Evolutionary conservation across 805 yeast genomes (phyloP).

Genomic region (Candida ascalaphidarum): DNA sequence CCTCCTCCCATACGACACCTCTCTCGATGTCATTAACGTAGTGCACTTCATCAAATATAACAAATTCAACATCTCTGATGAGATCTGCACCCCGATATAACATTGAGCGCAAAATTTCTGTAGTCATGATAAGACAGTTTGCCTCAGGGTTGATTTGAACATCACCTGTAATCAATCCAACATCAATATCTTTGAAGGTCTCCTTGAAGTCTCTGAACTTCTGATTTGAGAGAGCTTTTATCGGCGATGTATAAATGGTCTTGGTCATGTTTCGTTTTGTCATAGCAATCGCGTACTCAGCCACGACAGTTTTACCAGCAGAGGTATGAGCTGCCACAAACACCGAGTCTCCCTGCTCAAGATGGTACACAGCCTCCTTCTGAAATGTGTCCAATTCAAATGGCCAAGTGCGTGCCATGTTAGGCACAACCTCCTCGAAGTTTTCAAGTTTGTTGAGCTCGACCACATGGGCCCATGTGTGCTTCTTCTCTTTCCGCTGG

Average conservation of each 20-base stretch:
- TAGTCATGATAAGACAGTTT: slow-evolving; percentile 93
- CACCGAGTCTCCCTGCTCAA: slow-evolving; percentile 97
- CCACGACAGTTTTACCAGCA: slow-evolving; percentile 97
- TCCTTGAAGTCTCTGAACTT: slow-evolving; percentile 83
- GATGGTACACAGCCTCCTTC: slow-evolving; percentile 91
- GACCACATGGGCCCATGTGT: slow-evolving; percentile 92
- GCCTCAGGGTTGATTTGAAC: slow-evolving; percentile 97
- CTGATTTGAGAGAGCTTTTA: slow-evolving; percentile 84
- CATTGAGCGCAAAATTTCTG: slow-evolving; percentile 93
- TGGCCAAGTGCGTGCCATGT: slow-evolving; percentile 92
- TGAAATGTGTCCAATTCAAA: slow-evolving; percentile 92
- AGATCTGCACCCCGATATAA: slow-evolving; percentile 93
- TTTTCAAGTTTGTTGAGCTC: slow-evolving; percentile 76
- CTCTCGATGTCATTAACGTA: slow-evolving; percentile 94
- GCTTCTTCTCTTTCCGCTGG: slow-evolving; percentile 26
- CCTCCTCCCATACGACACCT: slow-evolving; percentile 99
- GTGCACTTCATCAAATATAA: slow-evolving; percentile 96
- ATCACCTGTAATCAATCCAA: slow-evolving; percentile 95
- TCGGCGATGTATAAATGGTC: slow-evolving; percentile 93
- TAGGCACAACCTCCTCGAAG: slow-evolving; percentile 82
- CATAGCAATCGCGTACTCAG: slow-evolving; percentile 97
- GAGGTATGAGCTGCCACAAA: slow-evolving; percentile 99
- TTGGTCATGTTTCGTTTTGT: slow-evolving; percentile 94
- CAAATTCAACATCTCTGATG: slow-evolving; percentile 94
- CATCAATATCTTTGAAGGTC: slow-evolving; percentile 72